Base-by-base conservation (phyloP, 352 stramenopile genomes). In the Aphanomyces euteiches region DNA sequence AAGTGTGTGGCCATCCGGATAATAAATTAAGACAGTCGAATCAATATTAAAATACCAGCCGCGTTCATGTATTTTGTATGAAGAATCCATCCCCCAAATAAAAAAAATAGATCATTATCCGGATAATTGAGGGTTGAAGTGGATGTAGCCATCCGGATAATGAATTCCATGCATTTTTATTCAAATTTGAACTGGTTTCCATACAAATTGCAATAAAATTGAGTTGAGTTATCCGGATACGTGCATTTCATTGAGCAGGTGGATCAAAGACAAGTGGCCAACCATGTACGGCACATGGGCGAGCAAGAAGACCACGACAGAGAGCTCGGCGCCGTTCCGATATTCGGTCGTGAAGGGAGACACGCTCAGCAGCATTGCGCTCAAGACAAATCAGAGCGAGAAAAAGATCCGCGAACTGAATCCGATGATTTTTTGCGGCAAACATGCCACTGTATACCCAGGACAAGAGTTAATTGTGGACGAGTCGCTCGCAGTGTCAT, bases 381-480 rank as follows among this genome's bases (percentile, higher is more conserved):
- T 66, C 56, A 88, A 90, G 78, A 83, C 79, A 48, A 78, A 79
- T 72, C 90, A 82, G 56, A 88, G 75, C 13, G 79, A 87, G 71
- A 65, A 75, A 57, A 73, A 67, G 37, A 75, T 94, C 56, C 72
- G 81, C 56, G 78, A 80, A 70, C 80, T 93, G 63, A 94, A 92
- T 57, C 86, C 83, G 66, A 75, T 91, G 66, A 73, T 92, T 15
- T 77, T 67, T 37, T 21, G 63, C n/a, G 21, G 50, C 77, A 81
- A 68, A 81, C 79, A 67, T 72, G 74, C 48, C 77, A 79, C 67
- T 66, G 74, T 93, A 45, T 93, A 90, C 43, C 56, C 82, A 0
- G 85, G 85, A 19, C 85, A 93, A 74, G 81, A 92, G 67, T 76
- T 93, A 47, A 74, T 90, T 47, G 83, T 92, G 40, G 85, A 93